Conservation (phyloP, 2,329 filamentous ascomycete genomes). For the Penicillium janthinellum region DNA sequence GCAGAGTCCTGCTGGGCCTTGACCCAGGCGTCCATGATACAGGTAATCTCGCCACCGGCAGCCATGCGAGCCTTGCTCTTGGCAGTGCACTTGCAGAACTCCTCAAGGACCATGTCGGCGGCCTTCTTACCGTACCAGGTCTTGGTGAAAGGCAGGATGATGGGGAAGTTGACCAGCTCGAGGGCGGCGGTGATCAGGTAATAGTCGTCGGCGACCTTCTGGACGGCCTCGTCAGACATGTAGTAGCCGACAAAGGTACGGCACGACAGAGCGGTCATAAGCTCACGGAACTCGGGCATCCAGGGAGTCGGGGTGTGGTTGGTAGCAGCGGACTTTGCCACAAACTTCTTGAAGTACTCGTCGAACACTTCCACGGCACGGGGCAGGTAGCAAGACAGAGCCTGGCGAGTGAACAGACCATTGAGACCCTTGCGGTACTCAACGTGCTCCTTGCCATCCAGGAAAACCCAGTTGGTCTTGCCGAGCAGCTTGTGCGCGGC, state of each 20-base stretch:
- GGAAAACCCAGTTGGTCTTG: conserved; percentile 92
- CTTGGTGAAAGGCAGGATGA: conserved; percentile 93
- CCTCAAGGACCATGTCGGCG: conserved; percentile 83
- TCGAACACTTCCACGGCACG: conserved; percentile 92
- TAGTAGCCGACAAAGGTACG: conserved; percentile 98
- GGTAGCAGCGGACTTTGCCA: conserved; percentile 72
- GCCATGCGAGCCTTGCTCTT: conserved; percentile 93
- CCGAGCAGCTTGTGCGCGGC: conserved; percentile 91
- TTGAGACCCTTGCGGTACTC: conserved; percentile 98
- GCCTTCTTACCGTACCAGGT: conserved; percentile 98
- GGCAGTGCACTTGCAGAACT: conserved; percentile 88
- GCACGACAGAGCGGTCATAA: conserved; percentile 93
- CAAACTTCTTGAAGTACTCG: conserved; percentile 77
- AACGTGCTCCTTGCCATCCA: conserved; percentile 91
- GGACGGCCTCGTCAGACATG: conserved; percentile 84
- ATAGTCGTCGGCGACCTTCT: conserved; percentile 95
- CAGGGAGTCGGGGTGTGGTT: conserved; percentile 76
- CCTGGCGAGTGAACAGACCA: conserved; percentile 87
- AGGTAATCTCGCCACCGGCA: conserved; percentile 80
- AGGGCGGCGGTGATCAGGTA: conserved; percentile 94
- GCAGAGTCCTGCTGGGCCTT: conserved; percentile 84
- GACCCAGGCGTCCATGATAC: conserved; percentile 96
- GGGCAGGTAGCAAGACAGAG: conserved; percentile 84
- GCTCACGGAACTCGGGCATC: conserved; percentile 89
- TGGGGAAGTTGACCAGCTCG: conserved; percentile 96